These are phyloP conservation scores for Megacollybia marginata DNA, from an alignment of 768 basidiomycete genomes.

Conservation along the genomic window DNA sequence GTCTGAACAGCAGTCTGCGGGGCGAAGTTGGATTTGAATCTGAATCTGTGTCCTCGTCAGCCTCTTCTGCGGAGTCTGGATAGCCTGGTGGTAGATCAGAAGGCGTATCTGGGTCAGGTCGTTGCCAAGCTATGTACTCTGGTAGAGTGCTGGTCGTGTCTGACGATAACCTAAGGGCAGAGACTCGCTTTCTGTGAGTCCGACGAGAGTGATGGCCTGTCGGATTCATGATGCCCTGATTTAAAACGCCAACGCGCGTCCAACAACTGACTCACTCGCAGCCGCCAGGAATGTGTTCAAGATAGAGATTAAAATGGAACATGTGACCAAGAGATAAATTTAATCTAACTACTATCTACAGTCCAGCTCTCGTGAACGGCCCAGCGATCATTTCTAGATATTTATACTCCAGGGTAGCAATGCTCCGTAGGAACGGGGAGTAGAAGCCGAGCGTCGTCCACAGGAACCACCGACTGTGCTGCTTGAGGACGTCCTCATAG, in stretches of 20 bases:
- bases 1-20: slow-evolving; percentile 26
- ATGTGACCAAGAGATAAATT: no score
- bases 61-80: slow-evolving; percentile 71
- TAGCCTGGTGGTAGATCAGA: slow-evolving; percentile 68
- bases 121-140: slow-evolving; percentile 40
- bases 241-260: no score
- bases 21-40: slow-evolving; percentile 22
- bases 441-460: slow-evolving; percentile 67
- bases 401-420: slow-evolving; percentile 18
- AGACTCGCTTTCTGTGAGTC: slow-evolving; percentile 50
- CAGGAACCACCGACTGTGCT: slow-evolving; percentile 61
- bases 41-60: slow-evolving; percentile 60
- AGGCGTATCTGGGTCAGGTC: slow-evolving; percentile 16
- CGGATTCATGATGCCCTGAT: no score
- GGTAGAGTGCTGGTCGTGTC: slow-evolving; percentile 63
- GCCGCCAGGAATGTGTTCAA: no score
- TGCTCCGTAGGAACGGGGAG: slow-evolving; percentile 33
- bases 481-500: slow-evolving; percentile 56
- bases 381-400: slow-evolving; percentile 46
- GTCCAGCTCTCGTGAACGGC: slow-evolving; percentile 24
- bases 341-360: no score
- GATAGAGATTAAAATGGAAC: no score
- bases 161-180: slow-evolving; percentile 51
- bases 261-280: no score
- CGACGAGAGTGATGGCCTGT: slow-evolving; percentile 5